Percentiles rank a stretch among this genome's conserved stretches.
Conservation (phyloP, 192 early-diverging fungal species). For the Phycomyces nitens region DNA sequence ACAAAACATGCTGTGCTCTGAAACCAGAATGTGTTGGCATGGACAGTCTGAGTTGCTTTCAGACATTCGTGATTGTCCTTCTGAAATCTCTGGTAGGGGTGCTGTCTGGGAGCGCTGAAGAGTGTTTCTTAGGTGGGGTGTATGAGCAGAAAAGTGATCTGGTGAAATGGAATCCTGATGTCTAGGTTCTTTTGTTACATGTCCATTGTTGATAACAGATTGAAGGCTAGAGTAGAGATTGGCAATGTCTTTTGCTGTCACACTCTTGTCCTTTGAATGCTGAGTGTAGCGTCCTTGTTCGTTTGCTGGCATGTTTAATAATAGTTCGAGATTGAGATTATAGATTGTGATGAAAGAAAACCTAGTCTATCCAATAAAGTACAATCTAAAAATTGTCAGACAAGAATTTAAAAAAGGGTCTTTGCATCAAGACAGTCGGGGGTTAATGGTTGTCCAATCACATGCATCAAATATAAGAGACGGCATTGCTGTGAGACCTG, state of each 20-base stretch:
- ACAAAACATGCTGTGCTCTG: slow-evolving; percentile 20
- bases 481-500: too few relatives aligned
- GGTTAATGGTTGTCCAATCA: too few relatives aligned
- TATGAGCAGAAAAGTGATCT: background rate
- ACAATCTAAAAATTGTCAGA: too few relatives aligned
- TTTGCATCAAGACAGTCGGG: too few relatives aligned
- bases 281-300: too few relatives aligned
- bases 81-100: background rate
- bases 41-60: slow-evolving; percentile 18
- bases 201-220: slow-evolving; percentile 43
- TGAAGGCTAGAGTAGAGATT: slow-evolving; percentile 47
- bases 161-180: slow-evolving; percentile 27
- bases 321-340: too few relatives aligned
- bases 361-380: too few relatives aligned
- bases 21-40: slow-evolving; percentile 25
- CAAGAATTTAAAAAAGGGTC: too few relatives aligned
- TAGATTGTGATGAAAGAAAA: too few relatives aligned
- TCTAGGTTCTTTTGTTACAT: slow-evolving; percentile 4
- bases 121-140: background rate
- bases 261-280: background rate
- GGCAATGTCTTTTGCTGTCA: slow-evolving; percentile 39
- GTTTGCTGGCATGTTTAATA: too few relatives aligned
- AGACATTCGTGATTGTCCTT: background rate
- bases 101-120: background rate
- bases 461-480: too few relatives aligned